Percentiles rank a stretch among this genome's conserved stretches.
These are phyloP conservation scores for Heterobasidion parviporum DNA, from an alignment of 1,284 basidiomycete genomes.

Conservation along the genomic window DNA sequence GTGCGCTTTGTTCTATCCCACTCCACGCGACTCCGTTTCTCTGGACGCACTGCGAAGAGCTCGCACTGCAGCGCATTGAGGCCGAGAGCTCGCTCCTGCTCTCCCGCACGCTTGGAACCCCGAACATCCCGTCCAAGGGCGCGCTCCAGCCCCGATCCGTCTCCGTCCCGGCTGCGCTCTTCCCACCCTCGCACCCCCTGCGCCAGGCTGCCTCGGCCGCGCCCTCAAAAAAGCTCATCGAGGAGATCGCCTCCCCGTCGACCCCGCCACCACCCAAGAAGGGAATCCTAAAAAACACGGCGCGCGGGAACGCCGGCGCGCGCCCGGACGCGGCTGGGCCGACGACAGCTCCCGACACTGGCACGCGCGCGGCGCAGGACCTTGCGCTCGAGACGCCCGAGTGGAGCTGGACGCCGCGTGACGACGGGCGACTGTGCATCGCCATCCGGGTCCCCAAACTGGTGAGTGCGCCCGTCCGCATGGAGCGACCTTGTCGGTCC, in stretches of 20 bases:
- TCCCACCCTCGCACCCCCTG: conserved; percentile 18
- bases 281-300: conserved; percentile 28
- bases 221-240: conserved; percentile 30
- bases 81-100: conserved; percentile 44
- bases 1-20: conserved; percentile 6
- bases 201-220: neutral
- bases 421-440: conserved; percentile 32
- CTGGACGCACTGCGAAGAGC: conserved; percentile 31
- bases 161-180: conserved; percentile 38
- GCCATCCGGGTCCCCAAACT: conserved; percentile 43
- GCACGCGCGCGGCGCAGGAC: neutral
- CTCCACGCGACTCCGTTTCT: neutral
- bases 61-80: conserved; percentile 61
- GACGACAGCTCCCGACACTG: conserved; percentile 8
- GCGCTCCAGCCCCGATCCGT: conserved; percentile 48
- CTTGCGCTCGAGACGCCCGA: conserved; percentile 15
- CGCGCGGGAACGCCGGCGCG: neutral
- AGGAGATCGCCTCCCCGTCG: conserved; percentile 29
- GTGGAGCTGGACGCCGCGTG: conserved; percentile 42
- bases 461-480: conserved; percentile 26
- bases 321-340: conserved; percentile 2
- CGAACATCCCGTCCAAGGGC: conserved; percentile 67
- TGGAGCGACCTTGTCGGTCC: neutral
- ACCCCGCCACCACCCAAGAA: conserved; percentile 14
- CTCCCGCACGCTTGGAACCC: conserved; percentile 56